A percentile compares a stretch with the other conserved stretches of the same genome.
Conservation (phyloP, 192 early-diverging fungal genomes). For the Backusella circina region DNA sequence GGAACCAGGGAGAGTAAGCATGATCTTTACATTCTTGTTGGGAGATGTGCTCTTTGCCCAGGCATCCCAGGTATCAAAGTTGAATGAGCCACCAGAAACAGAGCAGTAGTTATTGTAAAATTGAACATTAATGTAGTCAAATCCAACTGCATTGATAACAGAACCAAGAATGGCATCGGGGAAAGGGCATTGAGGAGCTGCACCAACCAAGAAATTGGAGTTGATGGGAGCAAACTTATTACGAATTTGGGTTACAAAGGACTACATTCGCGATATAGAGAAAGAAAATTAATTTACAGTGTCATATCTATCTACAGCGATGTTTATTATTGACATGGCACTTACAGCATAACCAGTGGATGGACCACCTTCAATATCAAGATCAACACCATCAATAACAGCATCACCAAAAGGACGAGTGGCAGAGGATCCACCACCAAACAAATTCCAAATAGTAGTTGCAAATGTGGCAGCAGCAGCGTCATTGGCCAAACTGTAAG, state of each 20-base stretch:
- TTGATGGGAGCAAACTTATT: conserved; percentile 41
- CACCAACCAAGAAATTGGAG: conserved; percentile 47
- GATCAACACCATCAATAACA: conserved; percentile 46
- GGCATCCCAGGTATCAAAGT: conserved; percentile 69
- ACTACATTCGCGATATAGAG: neutral
- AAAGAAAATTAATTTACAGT: too few species aligned
- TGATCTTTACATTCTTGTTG: conserved; percentile 65
- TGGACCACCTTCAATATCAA: conserved; percentile 70
- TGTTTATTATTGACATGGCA: neutral
- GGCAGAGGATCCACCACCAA: conserved; percentile 58
- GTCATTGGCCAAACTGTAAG: conserved; percentile 59
- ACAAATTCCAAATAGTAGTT: conserved; percentile 70
- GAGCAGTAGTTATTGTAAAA: conserved; percentile 84
- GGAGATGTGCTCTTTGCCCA: conserved; percentile 58
- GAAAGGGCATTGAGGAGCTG: conserved; percentile 74
- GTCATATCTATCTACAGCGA: neutral
- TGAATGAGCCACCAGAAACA: conserved; percentile 51
- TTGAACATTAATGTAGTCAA: conserved; percentile 71
- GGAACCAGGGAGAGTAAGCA: conserved; percentile 67
- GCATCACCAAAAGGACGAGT: conserved; percentile 68
- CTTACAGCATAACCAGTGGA: conserved; percentile 47
- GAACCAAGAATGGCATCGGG: conserved; percentile 68
- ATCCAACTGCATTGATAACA: conserved; percentile 52
- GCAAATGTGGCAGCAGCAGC: conserved; percentile 58
- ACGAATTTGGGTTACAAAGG: conserved; percentile 56